Conservation (phyloP, 129 eudicot species). For the sunflower (Helianthus annuus) region DNA sequence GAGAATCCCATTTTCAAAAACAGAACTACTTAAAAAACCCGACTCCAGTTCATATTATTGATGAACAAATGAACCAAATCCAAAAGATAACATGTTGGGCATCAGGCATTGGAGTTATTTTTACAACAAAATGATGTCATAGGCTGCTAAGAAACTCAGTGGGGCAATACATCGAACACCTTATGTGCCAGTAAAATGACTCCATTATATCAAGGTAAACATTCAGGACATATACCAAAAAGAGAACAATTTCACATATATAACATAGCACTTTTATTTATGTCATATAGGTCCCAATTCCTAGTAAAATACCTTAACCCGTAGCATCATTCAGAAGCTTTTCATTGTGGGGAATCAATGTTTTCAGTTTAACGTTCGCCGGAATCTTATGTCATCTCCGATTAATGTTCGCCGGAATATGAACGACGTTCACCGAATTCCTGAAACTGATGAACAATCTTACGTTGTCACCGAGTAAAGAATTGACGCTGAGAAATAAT, state of each 20-base stretch:
- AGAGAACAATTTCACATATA: background rate
- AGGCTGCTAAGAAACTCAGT: background rate
- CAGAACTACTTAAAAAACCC: no score
- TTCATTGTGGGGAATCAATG: no score
- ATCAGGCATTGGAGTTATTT: background rate
- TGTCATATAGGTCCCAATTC: background rate
- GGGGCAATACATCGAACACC: constrained; percentile 27
- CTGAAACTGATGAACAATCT: no score
- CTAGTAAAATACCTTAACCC: background rate
- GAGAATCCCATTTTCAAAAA: no score
- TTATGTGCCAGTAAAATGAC: background rate
- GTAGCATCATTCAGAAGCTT: background rate
- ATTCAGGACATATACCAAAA: background rate
- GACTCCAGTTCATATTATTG: no score
- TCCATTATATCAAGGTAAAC: background rate
- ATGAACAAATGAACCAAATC: no score
- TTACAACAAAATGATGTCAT: background rate
- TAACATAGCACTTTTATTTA: background rate
- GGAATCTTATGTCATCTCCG: no score
- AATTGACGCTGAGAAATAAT: no score
- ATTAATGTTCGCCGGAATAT: no score
- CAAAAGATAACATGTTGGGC: background rate
- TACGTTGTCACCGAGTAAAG: no score
- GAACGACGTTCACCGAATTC: no score
- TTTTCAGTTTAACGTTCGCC: no score